Evolutionary conservation across 1,139 yeast genomes (phyloP), one percentile per base, ranked within the genome.

Genomic region (Yamadazyma pseudoaaseri): DNA sequence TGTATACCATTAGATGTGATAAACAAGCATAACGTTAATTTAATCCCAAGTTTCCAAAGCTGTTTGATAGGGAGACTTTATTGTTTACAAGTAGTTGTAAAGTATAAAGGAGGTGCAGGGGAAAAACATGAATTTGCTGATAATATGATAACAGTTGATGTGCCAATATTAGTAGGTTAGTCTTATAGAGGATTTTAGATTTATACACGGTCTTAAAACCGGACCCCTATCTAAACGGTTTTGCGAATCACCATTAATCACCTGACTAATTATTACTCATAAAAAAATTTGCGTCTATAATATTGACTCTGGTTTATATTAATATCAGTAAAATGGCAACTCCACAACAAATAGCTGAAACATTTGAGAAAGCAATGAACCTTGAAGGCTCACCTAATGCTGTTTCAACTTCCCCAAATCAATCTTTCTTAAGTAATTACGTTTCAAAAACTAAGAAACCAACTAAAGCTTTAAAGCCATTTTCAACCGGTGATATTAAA

Each of bases 401-500:
- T 6, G 92, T 85, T 42, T 81, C 92, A 5, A 82, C 94, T 24
- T 84, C 87, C 5, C 86, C 86, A 41, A 73, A 77, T 20, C 70
- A 68, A 43, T 73, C 80, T 16, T 76, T 66, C 54, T 56, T 76
- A 54, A 65, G 60, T 37, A 73, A 70, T 43, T 63, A 62, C 43
- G 51, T 58, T 31, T 66, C 70, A 8, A 56, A 70, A 20, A 23
- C 5, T 10, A 70, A 62, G 43, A 81, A 77, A 47, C 68, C 75
- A 26, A 60, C 76, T 37, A 87, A 85, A 65, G 76, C 81, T 23
- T 74, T 89, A 53, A 89, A 87, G 64, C 96, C 96, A 14, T 87
- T 86, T 58, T 79, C 86, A 42, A 83, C 95, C 38, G 94, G 92
- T 43, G 98, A 92, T 56, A 83, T 92, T 62, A 92, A 89, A 67